These are phyloP conservation scores for Botryotinia globosa DNA, from an alignment of 2,329 filamentous ascomycete species.

Conservation along the genomic window DNA sequence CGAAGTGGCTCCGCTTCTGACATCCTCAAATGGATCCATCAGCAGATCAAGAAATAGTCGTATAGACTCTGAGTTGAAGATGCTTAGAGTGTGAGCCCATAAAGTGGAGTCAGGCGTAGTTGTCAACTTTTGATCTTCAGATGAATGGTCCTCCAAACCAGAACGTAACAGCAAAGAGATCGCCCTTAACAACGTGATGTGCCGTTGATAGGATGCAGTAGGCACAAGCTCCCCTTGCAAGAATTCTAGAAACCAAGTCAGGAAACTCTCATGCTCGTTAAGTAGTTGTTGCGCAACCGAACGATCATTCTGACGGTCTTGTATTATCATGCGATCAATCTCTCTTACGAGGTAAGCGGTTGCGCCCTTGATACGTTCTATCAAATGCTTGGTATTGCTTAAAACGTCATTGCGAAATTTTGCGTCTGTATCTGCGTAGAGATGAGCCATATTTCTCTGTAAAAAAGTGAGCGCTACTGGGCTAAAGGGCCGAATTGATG, in stretches of 20 bases:
- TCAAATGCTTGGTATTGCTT: slow-evolving; percentile 70
- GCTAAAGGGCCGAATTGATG: slow-evolving; percentile 71
- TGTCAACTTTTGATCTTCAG: not conserved
- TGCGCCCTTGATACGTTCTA: slow-evolving; percentile 69
- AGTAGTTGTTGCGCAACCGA: slow-evolving; percentile 17
- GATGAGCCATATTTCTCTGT: slow-evolving; percentile 61
- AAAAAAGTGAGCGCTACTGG: slow-evolving; percentile 60
- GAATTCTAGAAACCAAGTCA: slow-evolving; percentile 73
- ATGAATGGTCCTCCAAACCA: slow-evolving; percentile 21
- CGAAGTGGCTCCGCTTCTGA: slow-evolving; percentile 58
- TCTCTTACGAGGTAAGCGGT: slow-evolving; percentile 54
- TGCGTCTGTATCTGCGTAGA: slow-evolving; percentile 81
- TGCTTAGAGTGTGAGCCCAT: slow-evolving; percentile 36
- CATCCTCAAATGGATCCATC: slow-evolving; percentile 90
- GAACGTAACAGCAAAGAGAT: slow-evolving; percentile 59
- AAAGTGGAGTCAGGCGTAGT: slow-evolving; percentile 24
- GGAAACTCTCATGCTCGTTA: slow-evolving; percentile 59
- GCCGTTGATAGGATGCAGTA: slow-evolving; percentile 84
- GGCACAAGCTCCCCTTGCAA: slow-evolving; percentile 71
- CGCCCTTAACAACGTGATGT: slow-evolving; percentile 75
- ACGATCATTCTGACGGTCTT: slow-evolving; percentile 4
- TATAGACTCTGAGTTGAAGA: slow-evolving; percentile 50
- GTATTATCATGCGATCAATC: slow-evolving; percentile 23
- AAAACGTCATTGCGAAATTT: slow-evolving; percentile 81
- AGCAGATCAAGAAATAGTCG: slow-evolving; percentile 73